Evolutionary conservation across 257 asterid genomes (phyloP), one percentile per base, ranked within the genome.

Genomic region (Forsythia suspensa): DNA sequence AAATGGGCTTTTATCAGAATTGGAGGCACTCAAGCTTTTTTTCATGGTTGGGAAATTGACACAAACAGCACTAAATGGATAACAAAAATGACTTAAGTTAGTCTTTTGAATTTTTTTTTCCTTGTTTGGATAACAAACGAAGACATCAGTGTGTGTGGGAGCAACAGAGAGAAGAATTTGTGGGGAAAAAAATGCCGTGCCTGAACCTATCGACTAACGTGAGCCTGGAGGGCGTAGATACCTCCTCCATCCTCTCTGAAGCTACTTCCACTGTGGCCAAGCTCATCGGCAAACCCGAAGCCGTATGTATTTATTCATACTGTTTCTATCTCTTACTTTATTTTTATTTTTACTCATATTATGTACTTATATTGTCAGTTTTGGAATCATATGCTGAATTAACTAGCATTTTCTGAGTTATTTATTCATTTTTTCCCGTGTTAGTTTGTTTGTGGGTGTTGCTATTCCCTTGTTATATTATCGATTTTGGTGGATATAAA

Each of bases 211-310:
- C 99, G 18, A 93, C 98, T 1, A 93, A 93, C 87, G 97, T 95
- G 21, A 90, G 86, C 89, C 89, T 95, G 68, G 98, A 95, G 38
- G 96, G 93, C 78, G 86, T 89, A 0, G 98, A 95, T 77, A 86
- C 97, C 79, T 95, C 98, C 78, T 74, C 95, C 79, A 82, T 95
- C 77, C 97, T 95, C 86, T 87, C 97, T 4, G 98, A 95, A 86
- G 96, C 97, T 42, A 84, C 99, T 75, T 90, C 98, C 69, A 43
- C 91, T 46, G 97, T 95, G n/a, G 97, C 99, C 80, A 88, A 92
- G 80, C 68, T 93, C 86, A 88, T 90, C 87, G 93, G 97, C 85
- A 95, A 95, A 81, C 99, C 99, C n/a, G 95, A 91, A 76, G 91
- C 96, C 13, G 98, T 95, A 74, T 69, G 87, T 76, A 57, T 0